Conservation (phyloP, 2,329 filamentous ascomycete species). For the Penicillium verrucosum region DNA sequence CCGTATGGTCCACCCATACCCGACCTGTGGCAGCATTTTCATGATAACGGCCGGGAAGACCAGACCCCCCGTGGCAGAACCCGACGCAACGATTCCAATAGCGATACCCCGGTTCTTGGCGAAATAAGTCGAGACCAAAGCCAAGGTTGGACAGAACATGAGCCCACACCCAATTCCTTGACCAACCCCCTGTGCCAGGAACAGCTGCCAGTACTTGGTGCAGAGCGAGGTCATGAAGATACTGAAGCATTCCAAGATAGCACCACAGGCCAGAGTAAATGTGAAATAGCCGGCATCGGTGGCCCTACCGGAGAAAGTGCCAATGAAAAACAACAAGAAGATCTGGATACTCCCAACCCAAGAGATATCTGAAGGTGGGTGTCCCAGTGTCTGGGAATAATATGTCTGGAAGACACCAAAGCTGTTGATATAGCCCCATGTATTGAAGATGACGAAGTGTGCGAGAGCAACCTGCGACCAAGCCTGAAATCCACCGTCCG, state of each 20-base stretch:
- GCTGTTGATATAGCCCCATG: constrained; percentile 55
- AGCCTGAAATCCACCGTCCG: constrained; percentile 53
- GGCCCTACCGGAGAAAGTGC: constrained; percentile 51
- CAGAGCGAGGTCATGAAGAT: constrained; percentile 53
- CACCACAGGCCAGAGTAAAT: constrained; percentile 42
- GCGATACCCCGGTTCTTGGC: constrained; percentile 57
- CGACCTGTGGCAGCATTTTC: constrained; percentile 57
- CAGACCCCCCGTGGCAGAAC: constrained; percentile 60
- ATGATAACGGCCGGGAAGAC: constrained; percentile 60
- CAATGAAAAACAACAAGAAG: constrained; percentile 50
- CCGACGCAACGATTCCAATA: constrained; percentile 58
- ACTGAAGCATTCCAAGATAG: constrained; percentile 44
- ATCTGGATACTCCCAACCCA: constrained; percentile 54
- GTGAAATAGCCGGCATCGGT: constrained; percentile 54
- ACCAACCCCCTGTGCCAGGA: constrained; percentile 54
- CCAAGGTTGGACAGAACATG: constrained; percentile 53
- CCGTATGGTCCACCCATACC: constrained; percentile 64
- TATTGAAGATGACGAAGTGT: constrained; percentile 56
- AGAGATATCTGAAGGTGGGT: constrained; percentile 49
- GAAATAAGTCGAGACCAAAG: constrained; percentile 62
- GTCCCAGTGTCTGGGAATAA: constrained; percentile 45
- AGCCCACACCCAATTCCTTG: constrained; percentile 56
- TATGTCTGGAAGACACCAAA: constrained; percentile 57
- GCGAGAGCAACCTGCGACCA: constrained; percentile 55
- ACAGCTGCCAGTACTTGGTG: constrained; percentile 50